Percentiles rank a stretch among this genome's conserved stretches.
Conservation (phyloP, 2,329 filamentous ascomycete species). For the Neodidymelliopsis sp. region DNA sequence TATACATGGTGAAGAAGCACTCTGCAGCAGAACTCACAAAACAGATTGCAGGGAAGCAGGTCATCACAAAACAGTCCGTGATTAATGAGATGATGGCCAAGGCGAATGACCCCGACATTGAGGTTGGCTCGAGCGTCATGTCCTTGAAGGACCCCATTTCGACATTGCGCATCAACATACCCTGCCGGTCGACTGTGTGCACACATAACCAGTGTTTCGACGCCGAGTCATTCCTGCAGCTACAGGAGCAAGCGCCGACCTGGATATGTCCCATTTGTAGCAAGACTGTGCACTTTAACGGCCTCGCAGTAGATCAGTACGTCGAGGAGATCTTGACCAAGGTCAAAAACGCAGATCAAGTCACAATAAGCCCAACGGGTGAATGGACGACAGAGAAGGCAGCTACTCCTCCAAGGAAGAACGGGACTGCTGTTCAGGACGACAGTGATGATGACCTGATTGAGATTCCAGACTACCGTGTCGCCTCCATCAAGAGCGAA, state of each 20-base stretch:
- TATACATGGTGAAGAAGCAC: constrained; percentile 78
- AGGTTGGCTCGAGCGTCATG: constrained; percentile 85
- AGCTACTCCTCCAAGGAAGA: constrained; percentile 46
- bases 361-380: constrained; percentile 88
- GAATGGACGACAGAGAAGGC: constrained; percentile 68
- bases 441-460: constrained; percentile 56
- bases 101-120: constrained; percentile 86
- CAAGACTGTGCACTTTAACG: constrained; percentile 80
- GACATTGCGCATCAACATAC: constrained; percentile 79
- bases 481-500: constrained; percentile 52
- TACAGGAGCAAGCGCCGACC: constrained; percentile 95
- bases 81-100: constrained; percentile 82
- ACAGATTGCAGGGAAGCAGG: constrained; percentile 69
- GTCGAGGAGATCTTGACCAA: constrained; percentile 84
- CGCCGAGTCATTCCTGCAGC: constrained; percentile 85
- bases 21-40: constrained; percentile 75
- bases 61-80: constrained; percentile 82
- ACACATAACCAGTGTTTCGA: constrained; percentile 96
- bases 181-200: constrained; percentile 81
- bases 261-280: constrained; percentile 97
- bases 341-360: constrained; percentile 79
- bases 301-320: constrained; percentile 89
- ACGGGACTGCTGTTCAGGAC: constrained; percentile 48
- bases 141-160: constrained; percentile 93
- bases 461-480: constrained; percentile 52